Percentiles rank a stretch among this genome's conserved stretches.
These are phyloP conservation scores for Colletotrichum abscissum DNA, from an alignment of 2,329 filamentous ascomycete species.

Conservation along the genomic window DNA sequence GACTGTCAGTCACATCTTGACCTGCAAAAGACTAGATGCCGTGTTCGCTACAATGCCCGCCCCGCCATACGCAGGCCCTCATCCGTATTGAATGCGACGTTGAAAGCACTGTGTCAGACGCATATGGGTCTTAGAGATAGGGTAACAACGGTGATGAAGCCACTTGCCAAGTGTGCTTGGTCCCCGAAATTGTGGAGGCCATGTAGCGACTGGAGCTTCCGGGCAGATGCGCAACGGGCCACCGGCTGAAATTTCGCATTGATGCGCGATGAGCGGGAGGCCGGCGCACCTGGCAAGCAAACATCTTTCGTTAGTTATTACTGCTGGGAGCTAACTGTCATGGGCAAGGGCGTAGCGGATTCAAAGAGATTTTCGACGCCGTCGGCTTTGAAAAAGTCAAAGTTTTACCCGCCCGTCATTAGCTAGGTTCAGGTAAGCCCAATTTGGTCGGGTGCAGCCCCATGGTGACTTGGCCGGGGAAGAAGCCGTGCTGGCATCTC, in stretches of 20 bases:
- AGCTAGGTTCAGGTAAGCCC: neutral
- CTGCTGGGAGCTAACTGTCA: neutral
- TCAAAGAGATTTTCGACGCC: slow-evolving; percentile 14
- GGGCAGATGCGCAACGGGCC: neutral
- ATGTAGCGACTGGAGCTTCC: neutral
- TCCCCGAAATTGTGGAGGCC: neutral
- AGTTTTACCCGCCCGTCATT: slow-evolving; percentile 7
- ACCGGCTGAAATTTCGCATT: neutral
- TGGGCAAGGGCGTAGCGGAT: too few relatives aligned
- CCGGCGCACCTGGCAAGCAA: neutral
- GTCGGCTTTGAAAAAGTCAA: neutral
- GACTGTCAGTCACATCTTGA: neutral
- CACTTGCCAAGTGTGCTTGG: neutral
- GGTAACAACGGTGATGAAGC: neutral
- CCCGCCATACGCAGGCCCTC: neutral
- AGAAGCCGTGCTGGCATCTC: neutral
- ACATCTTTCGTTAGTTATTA: neutral
- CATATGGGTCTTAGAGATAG: neutral
- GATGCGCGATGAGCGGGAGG: neutral
- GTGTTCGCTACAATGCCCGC: neutral
- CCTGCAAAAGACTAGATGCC: neutral
- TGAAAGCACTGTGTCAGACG: neutral
- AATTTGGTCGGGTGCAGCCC: neutral
- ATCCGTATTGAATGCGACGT: neutral
- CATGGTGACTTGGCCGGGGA: neutral